A percentile compares a stretch with the other conserved stretches of the same genome.
phyloP scores from a whole-genome alignment of 495 filamentous ascomycete species.

The Penicillium crystallinum region DNA sequence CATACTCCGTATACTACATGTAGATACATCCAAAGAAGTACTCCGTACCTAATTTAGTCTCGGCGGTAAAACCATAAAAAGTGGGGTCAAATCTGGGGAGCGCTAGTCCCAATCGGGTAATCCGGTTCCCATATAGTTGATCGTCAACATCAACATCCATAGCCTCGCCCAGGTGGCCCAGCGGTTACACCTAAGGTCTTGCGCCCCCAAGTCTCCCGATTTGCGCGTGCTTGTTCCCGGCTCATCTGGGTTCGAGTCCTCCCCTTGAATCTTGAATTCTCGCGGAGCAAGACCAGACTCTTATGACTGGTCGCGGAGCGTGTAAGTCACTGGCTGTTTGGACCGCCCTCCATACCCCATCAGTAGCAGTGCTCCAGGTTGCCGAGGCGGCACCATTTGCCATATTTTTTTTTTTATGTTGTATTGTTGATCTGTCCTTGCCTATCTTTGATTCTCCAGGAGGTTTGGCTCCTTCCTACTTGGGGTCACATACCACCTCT shows the following conservation, averaged over 20 bases:
- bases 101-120: not conserved
- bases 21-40: too few relatives aligned
- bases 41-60: too few relatives aligned
- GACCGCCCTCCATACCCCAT: not conserved
- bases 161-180: not conserved
- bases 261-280: not conserved
- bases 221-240: not conserved
- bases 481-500: too few relatives aligned
- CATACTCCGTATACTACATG: too few relatives aligned
- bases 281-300: not conserved
- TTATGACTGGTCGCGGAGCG: not conserved
- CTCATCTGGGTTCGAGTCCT: not conserved
- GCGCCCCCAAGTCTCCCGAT: not conserved
- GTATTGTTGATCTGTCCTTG: not conserved
- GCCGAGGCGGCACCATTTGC: not conserved
- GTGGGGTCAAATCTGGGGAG: not conserved
- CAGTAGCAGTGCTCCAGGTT: not conserved
- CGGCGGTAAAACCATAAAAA: not conserved
- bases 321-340: conserved; percentile 1
- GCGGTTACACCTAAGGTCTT: not conserved
- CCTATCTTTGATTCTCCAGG: too few relatives aligned
- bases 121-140: not conserved
- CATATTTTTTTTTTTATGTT: not conserved
- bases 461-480: too few relatives aligned
- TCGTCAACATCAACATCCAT: not conserved